Conservation (phyloP, 805 yeast species). For the Schizosaccharomyces octosporus region DNA sequence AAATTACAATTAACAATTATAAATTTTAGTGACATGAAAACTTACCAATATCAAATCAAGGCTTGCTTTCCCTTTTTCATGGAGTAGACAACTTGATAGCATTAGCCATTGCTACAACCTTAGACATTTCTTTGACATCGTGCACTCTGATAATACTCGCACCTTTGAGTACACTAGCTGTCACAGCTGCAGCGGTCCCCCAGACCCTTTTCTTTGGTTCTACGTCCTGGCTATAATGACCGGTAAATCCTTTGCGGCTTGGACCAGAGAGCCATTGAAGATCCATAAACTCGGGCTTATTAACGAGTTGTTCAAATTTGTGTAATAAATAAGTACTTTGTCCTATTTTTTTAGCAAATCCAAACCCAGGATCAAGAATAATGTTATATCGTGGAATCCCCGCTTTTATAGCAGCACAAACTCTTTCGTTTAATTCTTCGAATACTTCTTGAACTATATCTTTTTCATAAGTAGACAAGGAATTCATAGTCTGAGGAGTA, state of each 20-base stretch:
- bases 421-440: constrained; percentile 34
- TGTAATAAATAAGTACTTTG: constrained; percentile 50
- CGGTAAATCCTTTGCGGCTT: constrained; percentile 70
- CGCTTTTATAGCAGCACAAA: constrained; percentile 27
- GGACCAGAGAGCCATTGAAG: constrained; percentile 47
- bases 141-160: constrained; percentile 75
- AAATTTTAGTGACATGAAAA: neutral
- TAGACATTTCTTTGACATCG: constrained; percentile 38
- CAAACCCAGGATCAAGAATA: constrained; percentile 81
- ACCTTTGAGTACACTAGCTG: constrained; percentile 48
- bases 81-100: constrained; percentile 20
- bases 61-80: neutral
- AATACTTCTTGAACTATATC: constrained; percentile 31
- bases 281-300: constrained; percentile 3
- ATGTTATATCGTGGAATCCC: constrained; percentile 81
- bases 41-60: neutral
- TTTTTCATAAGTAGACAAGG: constrained; percentile 26
- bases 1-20: neutral
- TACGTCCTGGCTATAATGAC: constrained; percentile 35
- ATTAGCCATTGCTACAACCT: constrained; percentile 40
- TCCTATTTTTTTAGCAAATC: constrained; percentile 63
- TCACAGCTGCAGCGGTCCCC: constrained; percentile 54
- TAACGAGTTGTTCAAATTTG: constrained; percentile 10
- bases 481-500: constrained; percentile 44
- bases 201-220: constrained; percentile 28